A percentile compares a stretch with the other conserved stretches of the same genome.
Conservation (phyloP, 1,284 basidiomycete genomes). For the Ustilago sp. region DNA sequence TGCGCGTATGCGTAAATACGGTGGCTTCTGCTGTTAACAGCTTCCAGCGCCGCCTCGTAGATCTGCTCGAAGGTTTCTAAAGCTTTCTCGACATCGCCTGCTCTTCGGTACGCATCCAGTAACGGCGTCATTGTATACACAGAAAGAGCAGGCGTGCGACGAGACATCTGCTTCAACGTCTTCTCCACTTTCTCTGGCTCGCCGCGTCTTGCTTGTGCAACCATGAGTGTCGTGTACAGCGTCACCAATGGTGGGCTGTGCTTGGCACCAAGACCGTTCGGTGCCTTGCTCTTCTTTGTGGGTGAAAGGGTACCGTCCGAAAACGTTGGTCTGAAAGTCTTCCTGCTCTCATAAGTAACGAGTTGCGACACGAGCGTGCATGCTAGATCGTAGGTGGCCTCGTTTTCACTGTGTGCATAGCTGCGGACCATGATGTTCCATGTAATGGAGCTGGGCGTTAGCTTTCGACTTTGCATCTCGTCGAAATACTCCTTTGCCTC, state of each 20-base stretch:
- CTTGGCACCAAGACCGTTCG: slow-evolving; percentile 9
- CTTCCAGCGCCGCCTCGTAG: slow-evolving; percentile 72
- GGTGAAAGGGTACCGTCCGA: slow-evolving; percentile 12
- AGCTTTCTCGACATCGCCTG: slow-evolving; percentile 75
- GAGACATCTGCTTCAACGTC: slow-evolving; percentile 74
- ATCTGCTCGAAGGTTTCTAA: slow-evolving; percentile 80
- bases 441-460: slow-evolving; percentile 79
- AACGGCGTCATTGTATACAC: slow-evolving; percentile 77
- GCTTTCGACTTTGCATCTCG: slow-evolving; percentile 78
- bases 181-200: slow-evolving; percentile 75
- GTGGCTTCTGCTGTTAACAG: slow-evolving; percentile 35
- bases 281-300: neutral
- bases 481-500: slow-evolving; percentile 80
- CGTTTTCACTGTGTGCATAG: slow-evolving; percentile 55
- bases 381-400: slow-evolving; percentile 52
- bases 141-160: slow-evolving; percentile 74
- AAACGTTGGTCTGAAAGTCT: slow-evolving; percentile 13
- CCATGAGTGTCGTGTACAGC: slow-evolving; percentile 78
- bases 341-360: slow-evolving; percentile 28
- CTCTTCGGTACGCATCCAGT: slow-evolving; percentile 80
- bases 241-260: slow-evolving; percentile 43
- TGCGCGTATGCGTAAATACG: slow-evolving; percentile 40
- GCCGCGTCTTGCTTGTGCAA: slow-evolving; percentile 73
- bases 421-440: slow-evolving; percentile 75
- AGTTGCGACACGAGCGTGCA: slow-evolving; percentile 52